Conservation (phyloP, 1,284 basidiomycete genomes). For the Vanrija sp. region DNA sequence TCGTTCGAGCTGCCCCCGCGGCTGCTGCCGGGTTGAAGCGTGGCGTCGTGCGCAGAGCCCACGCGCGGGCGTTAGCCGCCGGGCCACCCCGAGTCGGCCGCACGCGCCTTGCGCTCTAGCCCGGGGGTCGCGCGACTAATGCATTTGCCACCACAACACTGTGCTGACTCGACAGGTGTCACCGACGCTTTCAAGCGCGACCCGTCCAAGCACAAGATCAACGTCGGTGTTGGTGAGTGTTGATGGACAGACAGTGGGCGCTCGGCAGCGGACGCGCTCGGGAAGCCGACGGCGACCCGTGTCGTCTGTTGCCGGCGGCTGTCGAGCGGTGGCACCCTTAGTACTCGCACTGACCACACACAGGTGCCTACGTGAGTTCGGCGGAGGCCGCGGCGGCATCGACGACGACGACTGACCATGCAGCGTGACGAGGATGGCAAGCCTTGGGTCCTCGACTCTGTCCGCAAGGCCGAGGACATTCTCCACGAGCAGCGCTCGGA, state of each 20-base stretch:
- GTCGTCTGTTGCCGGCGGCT: too few relatives aligned
- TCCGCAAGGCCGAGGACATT: constrained; percentile 66
- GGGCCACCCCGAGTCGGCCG: neutral
- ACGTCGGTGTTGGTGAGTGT: constrained; percentile 78
- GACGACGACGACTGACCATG: constrained; percentile 2
- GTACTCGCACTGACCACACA: too few relatives aligned
- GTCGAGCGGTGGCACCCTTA: too few relatives aligned
- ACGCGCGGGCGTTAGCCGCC: neutral
- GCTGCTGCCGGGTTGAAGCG: constrained; percentile 23
- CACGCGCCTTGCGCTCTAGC: neutral
- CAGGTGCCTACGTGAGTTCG: constrained; percentile 8
- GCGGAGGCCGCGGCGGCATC: neutral
- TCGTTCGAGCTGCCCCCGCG: constrained; percentile 7
- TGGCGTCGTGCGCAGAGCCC: neutral
- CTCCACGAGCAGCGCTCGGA: constrained; percentile 68
- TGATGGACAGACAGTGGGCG: too few relatives aligned
- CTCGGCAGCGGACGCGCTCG: too few relatives aligned
- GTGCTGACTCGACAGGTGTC: constrained; percentile 29
- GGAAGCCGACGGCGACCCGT: too few relatives aligned
- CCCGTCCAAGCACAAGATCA: constrained; percentile 87
- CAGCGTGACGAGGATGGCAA: constrained; percentile 94
- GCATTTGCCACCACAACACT: neutral
- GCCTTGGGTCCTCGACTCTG: constrained; percentile 87
- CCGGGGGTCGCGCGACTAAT: neutral
- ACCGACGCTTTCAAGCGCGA: constrained; percentile 67